A percentile compares a stretch with the other conserved stretches of the same genome.
phyloP scores from a whole-genome alignment of 768 basidiomycete species.

The Lactarius vividus region DNA sequence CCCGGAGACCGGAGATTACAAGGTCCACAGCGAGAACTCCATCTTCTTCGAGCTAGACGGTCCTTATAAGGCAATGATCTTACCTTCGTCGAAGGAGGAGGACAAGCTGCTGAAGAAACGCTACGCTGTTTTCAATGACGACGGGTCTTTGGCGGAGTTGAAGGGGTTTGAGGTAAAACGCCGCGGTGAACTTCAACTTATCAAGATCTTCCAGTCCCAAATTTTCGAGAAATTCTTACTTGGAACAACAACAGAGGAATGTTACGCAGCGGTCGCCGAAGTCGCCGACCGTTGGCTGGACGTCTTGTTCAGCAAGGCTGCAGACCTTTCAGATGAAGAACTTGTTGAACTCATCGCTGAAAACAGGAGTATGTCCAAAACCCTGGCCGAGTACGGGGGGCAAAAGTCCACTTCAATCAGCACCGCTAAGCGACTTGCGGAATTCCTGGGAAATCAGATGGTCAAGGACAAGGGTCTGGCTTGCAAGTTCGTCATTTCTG shows the following conservation, averaged over 20 bases:
- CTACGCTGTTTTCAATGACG: conserved; percentile 98
- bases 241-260: conserved; percentile 90
- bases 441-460: conserved; percentile 98
- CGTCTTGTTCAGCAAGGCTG: conserved; percentile 83
- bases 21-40: conserved; percentile 90
- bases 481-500: conserved; percentile 98
- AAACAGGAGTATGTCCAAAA: conserved; percentile 97
- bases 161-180: conserved; percentile 99
- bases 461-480: conserved; percentile 99
- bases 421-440: conserved; percentile 90
- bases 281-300: conserved; percentile 98
- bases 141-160: conserved; percentile 94
- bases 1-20: conserved; percentile 78
- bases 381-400: conserved; percentile 90
- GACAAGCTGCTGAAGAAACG: conserved; percentile 98
- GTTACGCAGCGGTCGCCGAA: conserved; percentile 89
- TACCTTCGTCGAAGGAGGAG: conserved; percentile 98
- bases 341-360: conserved; percentile 97
- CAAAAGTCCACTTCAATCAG: conserved; percentile 99
- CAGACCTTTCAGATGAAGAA: conserved; percentile 85
- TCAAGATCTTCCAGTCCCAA: conserved; percentile 99
- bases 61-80: conserved; percentile 98
- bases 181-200: conserved; percentile 93
- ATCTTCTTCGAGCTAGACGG: conserved; percentile 99
- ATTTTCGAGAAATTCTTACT: conserved; percentile 98